Conservation (phyloP, 805 yeast genomes). For the Candida ipomoeae region DNA sequence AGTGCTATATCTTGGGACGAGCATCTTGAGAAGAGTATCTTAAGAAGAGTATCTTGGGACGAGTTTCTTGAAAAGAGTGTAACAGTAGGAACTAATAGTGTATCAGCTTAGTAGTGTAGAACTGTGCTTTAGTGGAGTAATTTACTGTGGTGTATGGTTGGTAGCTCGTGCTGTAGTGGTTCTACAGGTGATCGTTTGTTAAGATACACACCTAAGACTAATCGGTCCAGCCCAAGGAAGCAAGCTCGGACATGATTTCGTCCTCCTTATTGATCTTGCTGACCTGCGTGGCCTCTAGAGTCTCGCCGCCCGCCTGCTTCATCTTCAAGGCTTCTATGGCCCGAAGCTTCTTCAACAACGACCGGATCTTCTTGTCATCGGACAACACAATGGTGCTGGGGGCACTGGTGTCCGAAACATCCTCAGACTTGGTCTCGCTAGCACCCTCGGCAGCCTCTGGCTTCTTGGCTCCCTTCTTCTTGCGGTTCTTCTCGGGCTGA, state of each 20-base stretch:
- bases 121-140: too few species aligned
- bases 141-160: too few species aligned
- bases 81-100: too few species aligned
- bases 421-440: background rate
- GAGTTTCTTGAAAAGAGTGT: too few species aligned
- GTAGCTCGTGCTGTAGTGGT: background rate
- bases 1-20: too few species aligned
- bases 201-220: constrained; percentile 10
- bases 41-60: too few species aligned
- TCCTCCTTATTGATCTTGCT: constrained; percentile 85
- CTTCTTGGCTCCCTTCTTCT: constrained; percentile 21
- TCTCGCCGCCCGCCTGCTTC: constrained; percentile 79
- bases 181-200: background rate
- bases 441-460: constrained; percentile 20
- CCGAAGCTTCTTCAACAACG: constrained; percentile 83
- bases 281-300: constrained; percentile 88
- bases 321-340: constrained; percentile 90
- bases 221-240: constrained; percentile 63
- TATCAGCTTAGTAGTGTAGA: too few species aligned
- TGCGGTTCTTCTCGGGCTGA: constrained; percentile 47
- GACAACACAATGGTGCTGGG: constrained; percentile 62
- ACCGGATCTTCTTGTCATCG: constrained; percentile 90
- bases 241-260: constrained; percentile 71
- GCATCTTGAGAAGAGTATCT: too few species aligned
- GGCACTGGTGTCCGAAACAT: background rate